These are phyloP conservation scores for Backusella mclennaniae DNA, from an alignment of 192 early-diverging fungal genomes.

Conservation along the genomic window DNA sequence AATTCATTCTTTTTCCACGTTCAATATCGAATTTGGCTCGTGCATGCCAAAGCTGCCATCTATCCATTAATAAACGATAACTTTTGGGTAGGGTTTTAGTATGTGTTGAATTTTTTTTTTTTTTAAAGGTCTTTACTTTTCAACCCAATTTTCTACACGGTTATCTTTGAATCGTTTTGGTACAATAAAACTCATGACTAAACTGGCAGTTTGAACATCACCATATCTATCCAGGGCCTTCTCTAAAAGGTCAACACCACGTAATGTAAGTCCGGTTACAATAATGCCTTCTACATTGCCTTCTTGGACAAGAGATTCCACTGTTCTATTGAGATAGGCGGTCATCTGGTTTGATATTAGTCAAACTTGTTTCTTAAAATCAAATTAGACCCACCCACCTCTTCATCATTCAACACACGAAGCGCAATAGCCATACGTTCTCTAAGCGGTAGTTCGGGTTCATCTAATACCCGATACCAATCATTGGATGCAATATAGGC, in stretches of 20 bases:
- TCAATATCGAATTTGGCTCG: slow-evolving; percentile 91
- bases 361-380: too few relatives aligned
- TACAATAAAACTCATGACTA: slow-evolving; percentile 64
- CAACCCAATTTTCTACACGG: slow-evolving; percentile 71
- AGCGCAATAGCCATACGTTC: slow-evolving; percentile 85
- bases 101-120: too few relatives aligned
- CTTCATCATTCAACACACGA: slow-evolving; percentile 77
- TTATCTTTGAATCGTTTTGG: slow-evolving; percentile 58
- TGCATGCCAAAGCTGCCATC: slow-evolving; percentile 83
- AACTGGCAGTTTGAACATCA: slow-evolving; percentile 87
- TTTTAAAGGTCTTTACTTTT: slow-evolving; percentile 41
- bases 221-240: slow-evolving; percentile 81
- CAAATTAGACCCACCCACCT: slow-evolving; percentile 43
- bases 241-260: slow-evolving; percentile 73
- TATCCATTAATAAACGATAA: slow-evolving; percentile 85
- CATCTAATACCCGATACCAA: slow-evolving; percentile 77
- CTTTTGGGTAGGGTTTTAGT: slow-evolving; percentile 25
- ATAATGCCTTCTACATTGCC: slow-evolving; percentile 84
- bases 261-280: slow-evolving; percentile 74
- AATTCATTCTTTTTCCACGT: slow-evolving; percentile 60
- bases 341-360: slow-evolving; percentile 36
- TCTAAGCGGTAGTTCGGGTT: slow-evolving; percentile 67
- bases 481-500: slow-evolving; percentile 78
- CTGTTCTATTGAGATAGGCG: slow-evolving; percentile 55
- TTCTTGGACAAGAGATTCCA: slow-evolving; percentile 47